A percentile compares a stretch with the other conserved stretches of the same genome.
phyloP scores from a whole-genome alignment of 768 basidiomycete genomes.

The Tylopilus sp. region DNA sequence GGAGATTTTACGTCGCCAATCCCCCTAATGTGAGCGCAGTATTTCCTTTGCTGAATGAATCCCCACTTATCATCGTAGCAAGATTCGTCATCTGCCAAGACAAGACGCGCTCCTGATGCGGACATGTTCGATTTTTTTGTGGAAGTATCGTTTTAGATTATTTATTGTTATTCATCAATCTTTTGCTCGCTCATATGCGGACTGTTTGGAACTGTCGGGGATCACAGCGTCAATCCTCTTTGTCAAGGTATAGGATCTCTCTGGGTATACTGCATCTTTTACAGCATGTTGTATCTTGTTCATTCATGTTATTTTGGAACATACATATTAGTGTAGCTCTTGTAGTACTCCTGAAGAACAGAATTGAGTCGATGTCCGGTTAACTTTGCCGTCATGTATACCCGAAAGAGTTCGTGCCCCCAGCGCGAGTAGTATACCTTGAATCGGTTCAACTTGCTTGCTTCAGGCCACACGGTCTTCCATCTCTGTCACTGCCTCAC shows the following conservation, averaged over 20 bases:
- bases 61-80: background rate
- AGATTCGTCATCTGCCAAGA: background rate
- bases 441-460: too few species aligned
- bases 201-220: conserved; percentile 32
- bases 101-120: conserved; percentile 1
- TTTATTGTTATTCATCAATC: conserved; percentile 30
- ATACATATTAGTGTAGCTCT: conserved; percentile 29
- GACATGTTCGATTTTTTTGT: conserved; percentile 6
- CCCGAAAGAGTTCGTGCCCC: too few species aligned
- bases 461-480: too few species aligned
- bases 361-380: conserved; percentile 1
- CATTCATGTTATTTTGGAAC: conserved; percentile 38
- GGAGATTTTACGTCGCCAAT: conserved; percentile 34
- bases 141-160: conserved; percentile 28
- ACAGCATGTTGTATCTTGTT: conserved; percentile 34
- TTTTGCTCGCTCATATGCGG: conserved; percentile 25
- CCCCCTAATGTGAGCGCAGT: conserved; percentile 19
- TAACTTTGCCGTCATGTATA: too few species aligned
- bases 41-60: background rate
- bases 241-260: conserved; percentile 32
- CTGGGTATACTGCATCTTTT: conserved; percentile 32
- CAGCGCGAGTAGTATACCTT: too few species aligned
- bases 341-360: conserved; percentile 16
- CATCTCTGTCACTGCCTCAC: background rate
- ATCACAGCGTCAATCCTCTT: conserved; percentile 21